A percentile compares a stretch with the other conserved stretches of the same genome.
phyloP scores from a whole-genome alignment of 306 rosid genomes.

The Myrica gale region DNA sequence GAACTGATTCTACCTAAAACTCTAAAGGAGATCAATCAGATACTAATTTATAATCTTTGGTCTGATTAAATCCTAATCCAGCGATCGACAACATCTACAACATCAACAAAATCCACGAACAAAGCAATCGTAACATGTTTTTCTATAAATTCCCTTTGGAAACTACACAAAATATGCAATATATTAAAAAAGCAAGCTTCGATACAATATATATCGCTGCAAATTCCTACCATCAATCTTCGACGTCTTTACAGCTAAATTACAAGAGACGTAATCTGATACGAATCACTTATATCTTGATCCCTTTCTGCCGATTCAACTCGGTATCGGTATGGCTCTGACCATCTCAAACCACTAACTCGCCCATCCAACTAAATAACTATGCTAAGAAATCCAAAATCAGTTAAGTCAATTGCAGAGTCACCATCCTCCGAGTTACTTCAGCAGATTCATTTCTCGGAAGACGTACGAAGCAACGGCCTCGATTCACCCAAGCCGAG shows the following conservation, averaged over 20 bases:
- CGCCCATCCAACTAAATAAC: too few relatives aligned
- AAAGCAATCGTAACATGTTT: too few relatives aligned
- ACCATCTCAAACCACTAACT: too few relatives aligned
- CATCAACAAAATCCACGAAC: too few relatives aligned
- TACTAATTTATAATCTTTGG: too few relatives aligned
- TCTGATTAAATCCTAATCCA: too few relatives aligned
- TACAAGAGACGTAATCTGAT: neutral
- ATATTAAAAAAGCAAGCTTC: neutral
- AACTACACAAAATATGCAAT: neutral
- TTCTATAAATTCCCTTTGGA: neutral
- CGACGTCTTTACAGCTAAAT: neutral
- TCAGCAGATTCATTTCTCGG: slow-evolving; percentile 43
- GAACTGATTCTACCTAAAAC: too few relatives aligned
- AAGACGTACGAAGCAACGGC: slow-evolving; percentile 60
- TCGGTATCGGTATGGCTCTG: too few relatives aligned
- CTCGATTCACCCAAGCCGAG: slow-evolving; percentile 55
- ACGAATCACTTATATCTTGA: too few relatives aligned
- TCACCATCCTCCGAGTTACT: neutral
- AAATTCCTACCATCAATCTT: neutral
- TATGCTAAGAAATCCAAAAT: neutral
- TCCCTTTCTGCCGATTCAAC: too few relatives aligned
- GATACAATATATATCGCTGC: neutral
- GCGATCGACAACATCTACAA: too few relatives aligned
- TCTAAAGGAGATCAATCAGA: too few relatives aligned
- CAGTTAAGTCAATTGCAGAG: neutral